phyloP scores from a whole-genome alignment of 306 rosid species.

The Cucurbita pepo region DNA sequence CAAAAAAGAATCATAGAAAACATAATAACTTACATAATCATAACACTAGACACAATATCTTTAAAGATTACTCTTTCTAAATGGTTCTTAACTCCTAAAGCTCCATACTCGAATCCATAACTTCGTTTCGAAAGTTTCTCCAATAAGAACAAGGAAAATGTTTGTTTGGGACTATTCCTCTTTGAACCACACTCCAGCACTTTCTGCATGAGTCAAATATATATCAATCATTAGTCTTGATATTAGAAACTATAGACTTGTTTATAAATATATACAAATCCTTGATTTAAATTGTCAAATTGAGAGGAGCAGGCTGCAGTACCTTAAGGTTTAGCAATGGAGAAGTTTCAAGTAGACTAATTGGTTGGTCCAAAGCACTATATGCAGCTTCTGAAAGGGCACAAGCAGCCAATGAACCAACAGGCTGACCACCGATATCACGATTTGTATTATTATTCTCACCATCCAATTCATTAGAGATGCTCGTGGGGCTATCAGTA shows the following conservation, averaged over 20 bases:
- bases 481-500: slow-evolving; percentile 9
- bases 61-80: slow-evolving; percentile 62
- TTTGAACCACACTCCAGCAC: slow-evolving; percentile 75
- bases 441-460: slow-evolving; percentile 9
- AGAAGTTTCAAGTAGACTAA: slow-evolving; percentile 83
- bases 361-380: slow-evolving; percentile 91
- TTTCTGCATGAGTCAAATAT: slow-evolving; percentile 21
- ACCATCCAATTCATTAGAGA: not conserved
- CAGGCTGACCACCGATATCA: slow-evolving; percentile 54
- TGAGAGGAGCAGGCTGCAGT: not conserved
- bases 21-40: slow-evolving; percentile 36
- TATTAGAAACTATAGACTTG: not conserved
- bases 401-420: slow-evolving; percentile 82
- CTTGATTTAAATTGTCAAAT: not conserved
- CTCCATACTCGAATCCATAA: slow-evolving; percentile 71
- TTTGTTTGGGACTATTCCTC: slow-evolving; percentile 37
- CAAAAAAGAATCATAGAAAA: not conserved
- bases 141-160: slow-evolving; percentile 53
- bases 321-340: slow-evolving; percentile 82
- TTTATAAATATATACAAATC: not conserved
- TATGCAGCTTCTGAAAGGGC: slow-evolving; percentile 96
- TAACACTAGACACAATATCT: slow-evolving; percentile 46
- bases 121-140: slow-evolving; percentile 46
- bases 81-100: slow-evolving; percentile 58
- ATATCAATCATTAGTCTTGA: slow-evolving; percentile 1